phyloP scores from a whole-genome alignment of 805 yeast genomes.

The Yarrowia hollandica region DNA sequence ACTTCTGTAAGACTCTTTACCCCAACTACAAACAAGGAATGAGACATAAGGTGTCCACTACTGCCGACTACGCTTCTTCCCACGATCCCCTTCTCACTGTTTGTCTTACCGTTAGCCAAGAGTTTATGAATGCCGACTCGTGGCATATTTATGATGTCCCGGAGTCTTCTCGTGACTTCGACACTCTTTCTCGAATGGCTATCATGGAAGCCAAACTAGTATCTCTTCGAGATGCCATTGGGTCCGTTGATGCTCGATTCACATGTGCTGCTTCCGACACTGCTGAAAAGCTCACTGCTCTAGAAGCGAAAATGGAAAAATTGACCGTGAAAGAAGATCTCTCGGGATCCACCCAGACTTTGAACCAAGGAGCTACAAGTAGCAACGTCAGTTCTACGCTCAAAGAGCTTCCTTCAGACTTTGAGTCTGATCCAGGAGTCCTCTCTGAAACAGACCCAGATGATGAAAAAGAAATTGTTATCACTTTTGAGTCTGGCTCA shows the following conservation, averaged over 20 bases:
- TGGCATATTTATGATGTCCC: conserved; percentile 22
- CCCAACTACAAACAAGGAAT: conserved; percentile 1
- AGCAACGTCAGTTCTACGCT: background rate
- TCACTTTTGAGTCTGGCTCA: conserved; percentile 3
- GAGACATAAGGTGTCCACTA: conserved; percentile 8
- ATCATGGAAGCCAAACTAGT: conserved; percentile 15
- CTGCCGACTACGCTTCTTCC: background rate
- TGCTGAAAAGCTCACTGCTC: background rate
- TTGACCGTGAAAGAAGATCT: background rate
- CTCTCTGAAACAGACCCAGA: background rate
- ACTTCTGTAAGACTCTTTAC: background rate
- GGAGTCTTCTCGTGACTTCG: conserved; percentile 9
- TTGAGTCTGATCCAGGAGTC: background rate
- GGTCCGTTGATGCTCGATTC: background rate
- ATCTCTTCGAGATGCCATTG: conserved; percentile 16
- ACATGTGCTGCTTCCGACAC: background rate
- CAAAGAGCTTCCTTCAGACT: background rate
- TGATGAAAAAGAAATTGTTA: background rate
- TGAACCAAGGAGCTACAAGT: background rate
- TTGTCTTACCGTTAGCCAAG: background rate
- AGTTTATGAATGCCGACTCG: background rate
- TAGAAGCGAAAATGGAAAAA: background rate
- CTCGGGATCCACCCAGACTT: background rate
- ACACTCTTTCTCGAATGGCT: conserved; percentile 12
- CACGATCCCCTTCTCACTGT: conserved; percentile 7